Evolutionary conservation across 768 basidiomycete genomes (phyloP), one percentile per base, ranked within the genome.

Genomic region (Amanita brunnescens): DNA sequence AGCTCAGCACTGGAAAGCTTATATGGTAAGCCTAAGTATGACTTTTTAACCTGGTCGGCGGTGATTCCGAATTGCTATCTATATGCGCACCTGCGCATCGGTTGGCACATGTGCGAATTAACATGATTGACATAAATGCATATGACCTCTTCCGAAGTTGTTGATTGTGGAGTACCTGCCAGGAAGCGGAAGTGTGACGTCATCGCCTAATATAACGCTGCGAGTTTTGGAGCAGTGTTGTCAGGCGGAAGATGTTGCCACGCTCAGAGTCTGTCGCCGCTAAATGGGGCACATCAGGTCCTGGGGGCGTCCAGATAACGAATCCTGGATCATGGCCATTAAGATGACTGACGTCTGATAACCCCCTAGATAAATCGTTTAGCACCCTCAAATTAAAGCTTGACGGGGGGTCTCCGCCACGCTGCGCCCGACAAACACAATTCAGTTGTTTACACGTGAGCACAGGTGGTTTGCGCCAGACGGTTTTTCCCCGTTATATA

Each of bases 351-450:
- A 47, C 33, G 34, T 47, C 46, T 43, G 42, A 43, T n/a, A 16
- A 39, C 38, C 38, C 38, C 38, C n/a, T n/a, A 40, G 39, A 44
- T 26, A 49, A 39, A 49, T 13, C 12, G 26, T 33, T 41, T 39
- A 30, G 26, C 23, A 24, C 48, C 48, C 48, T 16, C 37, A 40
- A 49, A 49, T n/a, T n/a, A n/a, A n/a, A n/a, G n/a, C 20, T 26
- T 24, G 14, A 8, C 9, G 13, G 46, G 14, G 16, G 26, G 30
- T 32, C 29, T 16, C 7, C 26, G 21, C 12, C 10, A 13, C 41
- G 39, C 16, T 41, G 16, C 8, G 13, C 26, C 23, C 9, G 26
- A 32, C 26, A 32, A 24, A 10, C 6, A 45, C 13, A 24, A 29
- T 29, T 29, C 26, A 29, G 26, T 29, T 38, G 6, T 23, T 14